Evolutionary conservation across 2,329 filamentous ascomycete species (phyloP), one percentile per base, ranked within the genome.

Genomic region (Colletotrichum orbiculare): DNA sequence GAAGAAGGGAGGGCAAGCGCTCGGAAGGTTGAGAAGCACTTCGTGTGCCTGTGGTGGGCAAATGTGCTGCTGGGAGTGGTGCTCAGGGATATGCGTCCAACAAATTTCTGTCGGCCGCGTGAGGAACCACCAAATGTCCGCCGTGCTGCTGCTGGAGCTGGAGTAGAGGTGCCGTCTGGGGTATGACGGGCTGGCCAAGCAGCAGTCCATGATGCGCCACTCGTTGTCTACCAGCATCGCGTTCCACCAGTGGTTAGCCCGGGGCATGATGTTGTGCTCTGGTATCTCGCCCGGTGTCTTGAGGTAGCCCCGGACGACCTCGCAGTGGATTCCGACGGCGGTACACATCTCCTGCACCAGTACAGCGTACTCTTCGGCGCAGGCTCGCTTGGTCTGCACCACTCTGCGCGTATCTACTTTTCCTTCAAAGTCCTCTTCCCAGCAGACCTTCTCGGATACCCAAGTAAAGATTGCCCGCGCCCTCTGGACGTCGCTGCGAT

Each of bases 231-330:
- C 89, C 41, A 97, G 81, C 15, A 98, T 93, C 1, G 93, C 90
- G 71, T 99, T 99, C 96, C 96, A 99, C 89, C 92, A 98, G 78
- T 99, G 96, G 73, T 99, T 99, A 0, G 95, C 86, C 37, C 90
- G 88, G n/a, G 93, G 92, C 76, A 95, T 88, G 63, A 91, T 90
- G 67, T 91, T 92, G 47, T 94, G 82, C 71, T 98, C 94, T 1
- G 91, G 83, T 8, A 90, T 81, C 72, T 98, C 96, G 1, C 95
- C 95, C 0, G 96, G 96, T 1, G 87, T 85, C 76, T 99, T 99
- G 60, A 99, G 87, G 73, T 96, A 98, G 1, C 96, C 96, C 65
- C 90, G 88, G 12, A 99, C 88, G 17, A 97, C 85, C 74, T 98
- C 95, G 41, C 92, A 93, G 69, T 93, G 90, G 41, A 99, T 85